Conservation (phyloP, 2,329 filamentous ascomycete species). For the Fusarium subtropicale region DNA sequence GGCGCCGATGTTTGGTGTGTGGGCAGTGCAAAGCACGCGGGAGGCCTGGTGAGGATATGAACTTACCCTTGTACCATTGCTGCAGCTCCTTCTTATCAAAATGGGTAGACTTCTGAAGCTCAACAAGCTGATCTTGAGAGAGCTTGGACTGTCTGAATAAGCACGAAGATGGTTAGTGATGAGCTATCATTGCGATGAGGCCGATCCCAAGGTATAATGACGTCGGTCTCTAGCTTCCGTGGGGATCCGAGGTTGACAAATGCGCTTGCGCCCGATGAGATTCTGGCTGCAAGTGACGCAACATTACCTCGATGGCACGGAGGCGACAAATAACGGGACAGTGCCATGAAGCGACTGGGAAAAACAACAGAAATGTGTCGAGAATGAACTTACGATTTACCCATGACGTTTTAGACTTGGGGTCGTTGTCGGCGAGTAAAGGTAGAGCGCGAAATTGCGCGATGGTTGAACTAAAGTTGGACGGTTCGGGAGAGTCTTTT, state of each 20-base stretch:
- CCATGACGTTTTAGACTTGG: conserved; percentile 53
- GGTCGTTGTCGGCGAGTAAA: conserved; percentile 26
- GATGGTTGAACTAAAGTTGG: conserved; percentile 25
- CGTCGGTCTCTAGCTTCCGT: conserved; percentile 40
- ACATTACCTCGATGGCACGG: conserved; percentile 8
- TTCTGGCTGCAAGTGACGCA: conserved; percentile 27
- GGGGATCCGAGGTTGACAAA: conserved; percentile 38
- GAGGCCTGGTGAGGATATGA: conserved; percentile 6
- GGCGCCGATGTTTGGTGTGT: background rate
- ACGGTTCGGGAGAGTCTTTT: conserved; percentile 19
- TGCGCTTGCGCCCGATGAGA: conserved; percentile 37
- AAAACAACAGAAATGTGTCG: background rate
- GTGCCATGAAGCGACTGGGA: background rate
- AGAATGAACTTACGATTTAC: conserved; percentile 64
- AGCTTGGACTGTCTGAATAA: conserved; percentile 91
- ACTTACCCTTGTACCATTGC: conserved; percentile 98
- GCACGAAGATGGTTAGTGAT: conserved; percentile 37
- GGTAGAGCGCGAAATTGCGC: conserved; percentile 47
- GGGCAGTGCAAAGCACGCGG: background rate
- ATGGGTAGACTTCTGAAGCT: conserved; percentile 96
- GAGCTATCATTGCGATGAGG: conserved; percentile 17
- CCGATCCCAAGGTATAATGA: conserved; percentile 38
- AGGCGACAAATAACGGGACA: conserved; percentile 1
- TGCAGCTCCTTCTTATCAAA: conserved; percentile 99
- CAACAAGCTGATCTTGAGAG: conserved; percentile 92